Percentiles rank a stretch among this genome's conserved stretches.
Conservation (phyloP, 371 early-diverging fungal genomes). For the Mucor circinelloides region DNA sequence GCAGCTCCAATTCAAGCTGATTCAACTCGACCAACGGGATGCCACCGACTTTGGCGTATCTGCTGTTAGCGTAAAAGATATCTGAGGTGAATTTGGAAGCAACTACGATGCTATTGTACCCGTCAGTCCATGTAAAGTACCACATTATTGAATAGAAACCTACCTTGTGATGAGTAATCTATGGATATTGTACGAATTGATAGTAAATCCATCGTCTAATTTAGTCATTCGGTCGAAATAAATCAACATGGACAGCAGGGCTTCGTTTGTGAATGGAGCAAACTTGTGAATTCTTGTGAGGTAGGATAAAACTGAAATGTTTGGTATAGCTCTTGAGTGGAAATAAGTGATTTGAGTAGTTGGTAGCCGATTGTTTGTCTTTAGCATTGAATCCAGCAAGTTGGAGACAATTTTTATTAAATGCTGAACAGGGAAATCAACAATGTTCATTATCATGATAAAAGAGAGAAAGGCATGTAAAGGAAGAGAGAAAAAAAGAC, state of each 20-base stretch:
- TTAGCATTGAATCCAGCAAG: constrained; percentile 50
- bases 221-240: constrained; percentile 79
- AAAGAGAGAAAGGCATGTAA: not conserved
- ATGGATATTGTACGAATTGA: constrained; percentile 78
- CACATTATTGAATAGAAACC: not conserved
- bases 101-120: constrained; percentile 56
- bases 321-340: constrained; percentile 80
- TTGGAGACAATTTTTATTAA: constrained; percentile 47
- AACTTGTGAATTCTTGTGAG: constrained; percentile 71
- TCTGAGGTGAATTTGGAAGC: constrained; percentile 82
- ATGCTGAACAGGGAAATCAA: constrained; percentile 40
- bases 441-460: constrained; percentile 34
- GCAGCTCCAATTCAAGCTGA: constrained; percentile 82
- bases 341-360: constrained; percentile 67
- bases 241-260: constrained; percentile 73
- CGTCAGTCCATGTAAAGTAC: not conserved
- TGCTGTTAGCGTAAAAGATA: constrained; percentile 75
- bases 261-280: constrained; percentile 74
- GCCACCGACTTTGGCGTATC: constrained; percentile 81
- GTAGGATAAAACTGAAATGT: constrained; percentile 66
- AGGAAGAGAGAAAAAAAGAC: not conserved
- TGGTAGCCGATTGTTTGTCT: constrained; percentile 66
- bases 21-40: constrained; percentile 80
- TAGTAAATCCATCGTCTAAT: constrained; percentile 43
- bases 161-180: constrained; percentile 70